A percentile compares a stretch with the other conserved stretches of the same genome.
Conservation (phyloP, 352 stramenopile species). For the Blastocystis sp. region DNA sequence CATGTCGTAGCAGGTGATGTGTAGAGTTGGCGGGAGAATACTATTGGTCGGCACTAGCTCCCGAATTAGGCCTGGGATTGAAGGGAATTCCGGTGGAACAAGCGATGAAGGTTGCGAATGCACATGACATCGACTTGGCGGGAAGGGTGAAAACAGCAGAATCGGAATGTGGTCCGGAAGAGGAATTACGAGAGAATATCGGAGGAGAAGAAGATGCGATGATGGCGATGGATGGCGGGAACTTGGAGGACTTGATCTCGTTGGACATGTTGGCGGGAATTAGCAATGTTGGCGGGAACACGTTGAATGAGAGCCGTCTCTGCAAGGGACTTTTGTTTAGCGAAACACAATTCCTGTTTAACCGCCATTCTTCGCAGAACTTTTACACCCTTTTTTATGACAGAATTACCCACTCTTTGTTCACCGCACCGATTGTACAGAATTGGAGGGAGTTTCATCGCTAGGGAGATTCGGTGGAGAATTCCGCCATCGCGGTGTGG, state of each 20-base stretch:
- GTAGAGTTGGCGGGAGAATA: not conserved
- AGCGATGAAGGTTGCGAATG: not conserved
- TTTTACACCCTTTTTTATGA: not conserved
- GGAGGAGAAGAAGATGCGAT: slow-evolving; percentile 27
- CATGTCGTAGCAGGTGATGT: not conserved
- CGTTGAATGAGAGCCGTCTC: slow-evolving; percentile 34
- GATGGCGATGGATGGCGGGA: not conserved
- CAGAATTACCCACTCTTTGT: not conserved
- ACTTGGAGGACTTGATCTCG: slow-evolving; percentile 22
- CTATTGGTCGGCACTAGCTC: slow-evolving; percentile 24
- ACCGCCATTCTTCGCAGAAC: not conserved
- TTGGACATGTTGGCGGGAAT: slow-evolving; percentile 7
- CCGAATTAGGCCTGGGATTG: slow-evolving; percentile 22
- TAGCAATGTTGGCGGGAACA: not conserved
- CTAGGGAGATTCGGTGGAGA: not conserved
- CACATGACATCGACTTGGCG: not conserved
- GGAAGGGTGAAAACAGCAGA: too few species aligned
- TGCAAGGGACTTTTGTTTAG: slow-evolving; percentile 33
- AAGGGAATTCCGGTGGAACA: slow-evolving; percentile 47
- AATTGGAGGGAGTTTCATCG: not conserved
- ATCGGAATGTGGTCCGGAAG: not conserved
- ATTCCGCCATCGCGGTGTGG: slow-evolving; percentile 17
- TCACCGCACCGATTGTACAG: slow-evolving; percentile 8
- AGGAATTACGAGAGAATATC: not conserved
- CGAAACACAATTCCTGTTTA: slow-evolving; percentile 13